Conservation (phyloP, 2,329 filamentous ascomycete genomes). For the Claviceps humidiphila region DNA sequence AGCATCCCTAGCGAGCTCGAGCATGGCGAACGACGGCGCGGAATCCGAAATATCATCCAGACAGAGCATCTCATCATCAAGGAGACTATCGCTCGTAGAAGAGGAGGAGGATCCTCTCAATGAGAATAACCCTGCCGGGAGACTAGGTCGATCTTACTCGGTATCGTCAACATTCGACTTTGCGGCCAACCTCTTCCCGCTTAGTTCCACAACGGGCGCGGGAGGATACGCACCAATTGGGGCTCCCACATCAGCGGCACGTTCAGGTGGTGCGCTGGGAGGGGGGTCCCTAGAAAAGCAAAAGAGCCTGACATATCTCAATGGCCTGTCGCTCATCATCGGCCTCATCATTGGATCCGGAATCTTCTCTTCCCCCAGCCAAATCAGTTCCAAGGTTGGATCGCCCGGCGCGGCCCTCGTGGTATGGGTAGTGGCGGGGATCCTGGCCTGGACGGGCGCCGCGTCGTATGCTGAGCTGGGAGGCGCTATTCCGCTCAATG, state of each 20-base stretch:
- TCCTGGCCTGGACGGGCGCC: slow-evolving; percentile 91
- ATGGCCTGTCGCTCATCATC: slow-evolving; percentile 81
- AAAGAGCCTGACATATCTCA: slow-evolving; percentile 90
- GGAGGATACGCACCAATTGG: slow-evolving; percentile 76
- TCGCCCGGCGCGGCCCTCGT: slow-evolving; percentile 81
- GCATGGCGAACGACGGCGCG: slow-evolving; percentile 38
- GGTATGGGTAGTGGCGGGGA: slow-evolving; percentile 84
- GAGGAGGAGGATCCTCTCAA: slow-evolving; percentile 70
- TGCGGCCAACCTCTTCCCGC: slow-evolving; percentile 78
- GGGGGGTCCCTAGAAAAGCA: slow-evolving; percentile 82
- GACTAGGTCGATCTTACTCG: slow-evolving; percentile 60
- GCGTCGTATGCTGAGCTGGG: slow-evolving; percentile 92
- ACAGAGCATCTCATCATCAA: slow-evolving; percentile 85
- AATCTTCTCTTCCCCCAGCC: slow-evolving; percentile 88
- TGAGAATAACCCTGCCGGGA: slow-evolving; percentile 37
- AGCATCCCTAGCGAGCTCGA: slow-evolving; percentile 82
- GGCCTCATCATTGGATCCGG: slow-evolving; percentile 92
- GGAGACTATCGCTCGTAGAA: slow-evolving; percentile 69
- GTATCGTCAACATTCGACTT: slow-evolving; percentile 93
- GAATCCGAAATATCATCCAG: slow-evolving; percentile 56
- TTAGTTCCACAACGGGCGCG: slow-evolving; percentile 64
- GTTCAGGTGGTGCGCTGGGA: slow-evolving; percentile 38
- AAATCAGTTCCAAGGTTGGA: slow-evolving; percentile 83
- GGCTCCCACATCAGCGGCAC: slow-evolving; percentile 47
- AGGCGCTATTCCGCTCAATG: slow-evolving; percentile 89